These are phyloP conservation scores for Cladobotryum protrusum DNA, from an alignment of 2,329 filamentous ascomycete species.

Conservation along the genomic window DNA sequence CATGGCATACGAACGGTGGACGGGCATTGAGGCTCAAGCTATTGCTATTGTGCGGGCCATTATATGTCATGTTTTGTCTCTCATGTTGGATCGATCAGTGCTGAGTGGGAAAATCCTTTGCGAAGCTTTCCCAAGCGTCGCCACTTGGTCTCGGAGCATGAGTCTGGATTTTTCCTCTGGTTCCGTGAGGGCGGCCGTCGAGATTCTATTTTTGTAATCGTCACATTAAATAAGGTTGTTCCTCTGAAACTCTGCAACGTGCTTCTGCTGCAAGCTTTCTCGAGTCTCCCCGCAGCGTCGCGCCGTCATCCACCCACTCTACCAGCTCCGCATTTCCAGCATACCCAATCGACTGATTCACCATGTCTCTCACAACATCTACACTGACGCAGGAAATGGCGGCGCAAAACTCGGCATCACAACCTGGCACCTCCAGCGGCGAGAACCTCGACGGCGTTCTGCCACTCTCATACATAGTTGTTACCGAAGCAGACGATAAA, in stretches of 20 bases:
- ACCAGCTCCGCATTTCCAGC: not conserved
- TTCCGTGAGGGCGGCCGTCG: not conserved
- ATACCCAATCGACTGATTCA: not conserved
- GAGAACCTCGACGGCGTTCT: conserved; percentile 37
- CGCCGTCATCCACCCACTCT: not conserved
- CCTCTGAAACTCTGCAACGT: conserved; percentile 2
- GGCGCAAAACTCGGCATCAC: not conserved
- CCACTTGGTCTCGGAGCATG: not conserved
- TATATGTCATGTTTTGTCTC: not conserved
- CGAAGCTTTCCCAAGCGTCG: not conserved
- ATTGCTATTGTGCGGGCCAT: conserved; percentile 1
- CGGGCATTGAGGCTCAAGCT: not conserved
- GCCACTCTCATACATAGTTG: conserved; percentile 53
- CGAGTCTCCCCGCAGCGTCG: not conserved
- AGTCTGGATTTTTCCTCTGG: not conserved
- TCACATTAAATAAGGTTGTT: conserved; percentile 6
- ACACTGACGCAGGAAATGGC: conserved; percentile 12
- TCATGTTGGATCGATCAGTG: conserved; percentile 6
- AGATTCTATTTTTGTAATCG: conserved; percentile 1
- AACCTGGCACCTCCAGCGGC: not conserved
- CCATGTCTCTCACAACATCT: conserved; percentile 14
- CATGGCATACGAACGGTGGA: not conserved
- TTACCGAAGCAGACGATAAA: conserved; percentile 51
- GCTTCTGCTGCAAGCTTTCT: not conserved
- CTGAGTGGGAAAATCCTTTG: not conserved